phyloP scores from a whole-genome alignment of 352 stramenopile species.

The Lagenidium sp. region DNA sequence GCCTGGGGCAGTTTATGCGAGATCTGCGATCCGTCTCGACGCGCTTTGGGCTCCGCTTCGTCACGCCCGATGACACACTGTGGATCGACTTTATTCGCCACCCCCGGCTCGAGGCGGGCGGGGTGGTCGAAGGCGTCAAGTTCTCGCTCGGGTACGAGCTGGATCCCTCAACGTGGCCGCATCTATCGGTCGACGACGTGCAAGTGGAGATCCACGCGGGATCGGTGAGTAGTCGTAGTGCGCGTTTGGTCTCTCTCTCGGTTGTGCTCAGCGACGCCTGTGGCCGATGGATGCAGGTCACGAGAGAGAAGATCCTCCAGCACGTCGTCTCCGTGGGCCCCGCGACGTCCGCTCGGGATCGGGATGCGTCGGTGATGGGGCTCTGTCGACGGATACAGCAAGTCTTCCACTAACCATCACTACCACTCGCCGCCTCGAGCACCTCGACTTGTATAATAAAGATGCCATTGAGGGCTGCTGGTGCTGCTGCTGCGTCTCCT shows the following conservation, averaged over 20 bases:
- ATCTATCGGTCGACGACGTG: too few species aligned
- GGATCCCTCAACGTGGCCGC: constrained; percentile 30
- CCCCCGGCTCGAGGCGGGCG: constrained; percentile 9
- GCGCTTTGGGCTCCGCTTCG: constrained; percentile 35
- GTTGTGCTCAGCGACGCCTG: too few species aligned
- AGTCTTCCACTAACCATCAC: background rate
- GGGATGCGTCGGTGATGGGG: too few species aligned
- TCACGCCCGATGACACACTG: constrained; percentile 23
- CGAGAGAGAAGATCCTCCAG: constrained; percentile 26
- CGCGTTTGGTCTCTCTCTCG: background rate
- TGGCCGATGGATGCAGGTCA: constrained; percentile 47
- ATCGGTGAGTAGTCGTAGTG: constrained; percentile 22
- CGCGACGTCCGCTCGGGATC: background rate
- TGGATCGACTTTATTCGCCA: constrained; percentile 69
- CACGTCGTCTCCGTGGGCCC: constrained; percentile 18
- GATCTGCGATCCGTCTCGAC: constrained; percentile 42
- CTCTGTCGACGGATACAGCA: too few species aligned
- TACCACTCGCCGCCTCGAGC: too few species aligned
- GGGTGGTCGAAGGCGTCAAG: constrained; percentile 13
- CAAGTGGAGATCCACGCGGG: constrained; percentile 32
- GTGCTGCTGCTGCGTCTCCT: too few species aligned
- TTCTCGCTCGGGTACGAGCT: constrained; percentile 56
- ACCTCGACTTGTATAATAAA: too few species aligned
- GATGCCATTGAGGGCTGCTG: too few species aligned
- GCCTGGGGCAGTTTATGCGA: background rate